Conservation (phyloP, 805 yeast species). For the Diddensiella caesifluorescens region DNA sequence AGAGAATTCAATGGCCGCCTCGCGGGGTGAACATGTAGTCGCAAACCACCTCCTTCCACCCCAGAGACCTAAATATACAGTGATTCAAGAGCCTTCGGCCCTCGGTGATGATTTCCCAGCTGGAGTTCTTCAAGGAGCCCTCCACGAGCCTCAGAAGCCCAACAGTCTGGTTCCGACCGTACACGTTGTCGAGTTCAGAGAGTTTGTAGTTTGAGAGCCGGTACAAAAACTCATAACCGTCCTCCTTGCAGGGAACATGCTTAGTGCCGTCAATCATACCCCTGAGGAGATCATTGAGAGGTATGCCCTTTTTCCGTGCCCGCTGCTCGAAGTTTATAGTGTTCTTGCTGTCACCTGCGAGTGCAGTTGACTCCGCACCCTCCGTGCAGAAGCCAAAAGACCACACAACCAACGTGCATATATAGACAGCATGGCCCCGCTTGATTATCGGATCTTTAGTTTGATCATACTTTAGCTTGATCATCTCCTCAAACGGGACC, state of each 20-base stretch:
- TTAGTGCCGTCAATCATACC: constrained; percentile 3
- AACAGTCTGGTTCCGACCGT: constrained; percentile 44
- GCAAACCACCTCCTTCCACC: constrained; percentile 17
- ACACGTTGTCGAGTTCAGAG: constrained; percentile 34
- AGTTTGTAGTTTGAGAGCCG: constrained; percentile 35
- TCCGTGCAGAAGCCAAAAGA: constrained; percentile 28
- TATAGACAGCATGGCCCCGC: constrained; percentile 26
- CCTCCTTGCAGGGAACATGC: constrained; percentile 32
- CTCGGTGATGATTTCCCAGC: constrained; percentile 29
- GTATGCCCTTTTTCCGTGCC: constrained; percentile 7
- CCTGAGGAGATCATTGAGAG: constrained; percentile 9
- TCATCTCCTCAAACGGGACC: constrained; percentile 16
- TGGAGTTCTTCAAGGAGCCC: constrained; percentile 19
- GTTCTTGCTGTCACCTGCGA: constrained; percentile 13
- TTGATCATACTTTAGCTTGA: constrained; percentile 19
- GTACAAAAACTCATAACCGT: constrained; percentile 46
- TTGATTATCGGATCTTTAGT: constrained; percentile 27
- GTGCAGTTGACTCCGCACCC: constrained; percentile 29
- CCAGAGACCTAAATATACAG: constrained; percentile 21
- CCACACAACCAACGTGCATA: constrained; percentile 31
- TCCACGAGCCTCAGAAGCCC: constrained; percentile 43
- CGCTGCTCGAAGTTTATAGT: constrained; percentile 1
- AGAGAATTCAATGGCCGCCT: constrained; percentile 1
- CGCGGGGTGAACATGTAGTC: constrained; percentile 21
- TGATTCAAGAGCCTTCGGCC: constrained; percentile 22